Evolutionary conservation across 2,329 filamentous ascomycete species (phyloP), one percentile per base, ranked within the genome.

Genomic region (Colletotrichum falcatum): DNA sequence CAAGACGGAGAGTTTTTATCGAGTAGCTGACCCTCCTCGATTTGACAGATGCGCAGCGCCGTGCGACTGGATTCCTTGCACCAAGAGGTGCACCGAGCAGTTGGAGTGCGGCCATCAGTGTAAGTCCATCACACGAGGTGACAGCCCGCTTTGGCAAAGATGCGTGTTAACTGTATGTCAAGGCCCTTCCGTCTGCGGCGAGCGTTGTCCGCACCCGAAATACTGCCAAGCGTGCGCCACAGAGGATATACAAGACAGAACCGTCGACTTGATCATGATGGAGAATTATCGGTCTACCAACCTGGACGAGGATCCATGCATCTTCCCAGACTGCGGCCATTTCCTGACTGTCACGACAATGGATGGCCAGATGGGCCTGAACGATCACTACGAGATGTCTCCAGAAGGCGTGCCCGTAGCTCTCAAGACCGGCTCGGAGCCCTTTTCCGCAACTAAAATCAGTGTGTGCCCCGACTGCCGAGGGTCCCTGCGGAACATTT

Each of bases 11-110:
- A 16, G 5, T 30, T n/a, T n/a, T 28, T 20, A 18, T 3, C 2
- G 5, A 2, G 8, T 63, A 18, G 12, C 46, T 53, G 28, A 66
- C 35, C 23, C 14, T 8, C 5, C 9, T 23, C 20, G 20, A 48
- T 51, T 5, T 20, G 7, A 18, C 28, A 64, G 61, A 51, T 70
- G 91, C 71, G 89, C 89, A 0, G 91, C 87, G 0, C 91, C 91
- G 0, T 94, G 91, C 75, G 83, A 92, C 73, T 86, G 88, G 79
- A 75, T 92, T 0, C 92, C 91, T 1, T 94, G 91, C 76, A 86
- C 86, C 1, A 77, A 83, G 73, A 83, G 91, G 11, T 94, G 91
- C 75, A 75, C 80, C 3, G 81, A 86, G 35, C 20, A 68, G 0
- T 77, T 93, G 4, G 23, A 33, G 0, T 93, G 91, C 74, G 87